These are phyloP conservation scores for Aspergillus neoniger DNA, from an alignment of 2,329 filamentous ascomycete genomes.

Conservation along the genomic window DNA sequence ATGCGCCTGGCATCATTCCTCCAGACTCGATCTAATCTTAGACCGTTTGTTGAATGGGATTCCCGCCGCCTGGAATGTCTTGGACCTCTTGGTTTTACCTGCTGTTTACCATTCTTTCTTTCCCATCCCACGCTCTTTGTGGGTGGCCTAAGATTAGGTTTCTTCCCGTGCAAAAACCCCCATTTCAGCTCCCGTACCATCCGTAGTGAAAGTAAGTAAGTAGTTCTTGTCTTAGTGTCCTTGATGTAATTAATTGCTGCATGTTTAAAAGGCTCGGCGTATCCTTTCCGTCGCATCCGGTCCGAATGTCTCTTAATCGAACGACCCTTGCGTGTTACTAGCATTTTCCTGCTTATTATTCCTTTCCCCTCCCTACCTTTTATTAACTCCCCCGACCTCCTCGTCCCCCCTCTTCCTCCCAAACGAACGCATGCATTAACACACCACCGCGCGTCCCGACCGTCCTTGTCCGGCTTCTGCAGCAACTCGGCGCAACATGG, in stretches of 20 bases:
- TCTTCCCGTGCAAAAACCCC: not conserved
- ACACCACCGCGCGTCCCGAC: not conserved
- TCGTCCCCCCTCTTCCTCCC: not conserved
- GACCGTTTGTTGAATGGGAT: not conserved
- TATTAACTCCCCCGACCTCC: constrained; percentile 3
- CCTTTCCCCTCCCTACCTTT: constrained; percentile 1
- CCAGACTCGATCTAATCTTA: not conserved
- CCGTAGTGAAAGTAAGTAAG: not conserved
- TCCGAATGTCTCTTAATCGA: not conserved
- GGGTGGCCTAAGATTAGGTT: not conserved
- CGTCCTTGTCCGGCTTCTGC: constrained; percentile 18
- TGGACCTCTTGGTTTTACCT: not conserved
- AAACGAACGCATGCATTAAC: constrained; percentile 22
- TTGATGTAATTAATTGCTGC: not conserved
- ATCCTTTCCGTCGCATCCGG: constrained; percentile 13
- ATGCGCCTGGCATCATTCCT: not conserved
- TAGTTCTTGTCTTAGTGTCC: not conserved
- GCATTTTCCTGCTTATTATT: not conserved
- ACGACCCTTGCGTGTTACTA: constrained; percentile 6
- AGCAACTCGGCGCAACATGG: constrained; percentile 20
- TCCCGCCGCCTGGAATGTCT: not conserved
- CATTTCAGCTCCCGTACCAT: not conserved
- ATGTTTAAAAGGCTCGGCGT: not conserved
- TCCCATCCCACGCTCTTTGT: not conserved
- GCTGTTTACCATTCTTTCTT: not conserved